Evolutionary conservation across 352 stramenopile species (phyloP).

Genomic region (Pythium oligandrum): DNA sequence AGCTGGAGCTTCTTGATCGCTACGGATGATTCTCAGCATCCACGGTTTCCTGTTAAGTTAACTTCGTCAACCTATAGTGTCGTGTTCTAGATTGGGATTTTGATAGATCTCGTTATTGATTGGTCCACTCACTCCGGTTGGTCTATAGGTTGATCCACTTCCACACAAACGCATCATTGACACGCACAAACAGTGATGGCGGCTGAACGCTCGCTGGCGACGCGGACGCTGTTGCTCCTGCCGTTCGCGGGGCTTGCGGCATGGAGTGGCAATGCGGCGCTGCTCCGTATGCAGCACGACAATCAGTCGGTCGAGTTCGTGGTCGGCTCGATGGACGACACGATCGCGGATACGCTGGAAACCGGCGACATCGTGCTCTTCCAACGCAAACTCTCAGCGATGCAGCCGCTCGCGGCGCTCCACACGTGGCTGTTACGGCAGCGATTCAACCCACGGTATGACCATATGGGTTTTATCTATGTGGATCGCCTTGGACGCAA

Average conservation of each 20-base stretch:
- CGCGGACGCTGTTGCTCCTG: conserved; percentile 44
- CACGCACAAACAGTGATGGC: too few species aligned
- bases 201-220: conserved; percentile 20
- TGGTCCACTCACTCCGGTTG: too few species aligned
- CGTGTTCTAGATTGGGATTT: too few species aligned
- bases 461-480: conserved; percentile 79
- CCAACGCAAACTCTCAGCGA: conserved; percentile 56
- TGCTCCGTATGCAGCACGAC: conserved; percentile 45
- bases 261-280: conserved; percentile 68
- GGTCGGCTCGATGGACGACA: conserved; percentile 81
- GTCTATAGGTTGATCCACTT: too few species aligned
- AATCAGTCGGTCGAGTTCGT: conserved; percentile 51
- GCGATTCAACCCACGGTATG: conserved; percentile 60
- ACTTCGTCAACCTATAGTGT: too few species aligned
- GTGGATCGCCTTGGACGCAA: conserved; percentile 77
- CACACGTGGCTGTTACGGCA: conserved; percentile 55
- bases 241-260: conserved; percentile 46
- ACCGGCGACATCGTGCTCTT: conserved; percentile 83
- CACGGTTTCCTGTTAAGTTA: too few species aligned
- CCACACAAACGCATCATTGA: too few species aligned
- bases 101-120: too few species aligned
- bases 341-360: conserved; percentile 82
- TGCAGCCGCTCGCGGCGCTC: conserved; percentile 70
- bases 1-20: conserved; percentile 20
- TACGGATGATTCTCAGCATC: neutral